A percentile compares a stretch with the other conserved stretches of the same genome.
phyloP scores from a whole-genome alignment of 176 grass and related monocot species.

The Avena atlantica region DNA sequence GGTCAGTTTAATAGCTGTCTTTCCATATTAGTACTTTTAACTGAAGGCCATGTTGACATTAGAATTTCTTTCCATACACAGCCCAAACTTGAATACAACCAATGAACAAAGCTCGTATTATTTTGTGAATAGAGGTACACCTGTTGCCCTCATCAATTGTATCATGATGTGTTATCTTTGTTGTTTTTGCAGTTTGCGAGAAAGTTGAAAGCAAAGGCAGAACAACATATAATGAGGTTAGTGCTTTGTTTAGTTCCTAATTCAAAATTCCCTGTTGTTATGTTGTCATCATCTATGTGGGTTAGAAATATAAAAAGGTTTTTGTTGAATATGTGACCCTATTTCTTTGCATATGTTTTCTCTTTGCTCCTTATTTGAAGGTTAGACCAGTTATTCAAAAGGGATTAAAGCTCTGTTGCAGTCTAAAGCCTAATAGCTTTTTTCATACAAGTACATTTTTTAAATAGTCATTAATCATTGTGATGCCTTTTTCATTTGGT shows the following conservation, averaged over 20 bases:
- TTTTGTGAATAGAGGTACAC: background rate
- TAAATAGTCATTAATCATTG: background rate
- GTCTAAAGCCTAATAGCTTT: background rate
- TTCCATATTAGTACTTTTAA: slow-evolving; percentile 21
- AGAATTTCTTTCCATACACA: background rate
- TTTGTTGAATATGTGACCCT: background rate
- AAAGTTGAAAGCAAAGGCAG: slow-evolving; percentile 99
- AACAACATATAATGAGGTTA: slow-evolving; percentile 97
- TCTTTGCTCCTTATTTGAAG: background rate
- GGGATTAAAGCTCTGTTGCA: background rate
- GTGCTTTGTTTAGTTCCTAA: slow-evolving; percentile 27
- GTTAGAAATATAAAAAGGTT: background rate
- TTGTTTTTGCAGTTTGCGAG: slow-evolving; percentile 79
- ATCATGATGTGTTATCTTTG: slow-evolving; percentile 25
- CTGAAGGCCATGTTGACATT: slow-evolving; percentile 5
- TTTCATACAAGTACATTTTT: background rate
- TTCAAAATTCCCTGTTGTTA: background rate
- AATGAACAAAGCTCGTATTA: background rate
- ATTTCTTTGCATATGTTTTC: slow-evolving; percentile 6
- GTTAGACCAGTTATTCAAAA: slow-evolving; percentile 24
- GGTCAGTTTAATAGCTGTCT: slow-evolving; percentile 41
- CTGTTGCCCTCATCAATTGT: background rate
- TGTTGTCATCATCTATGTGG: background rate
- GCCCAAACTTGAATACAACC: background rate
- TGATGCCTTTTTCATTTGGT: slow-evolving; percentile 24